phyloP scores from a whole-genome alignment of 495 filamentous ascomycete genomes.

The Umbilicaria muhlenbergii region DNA sequence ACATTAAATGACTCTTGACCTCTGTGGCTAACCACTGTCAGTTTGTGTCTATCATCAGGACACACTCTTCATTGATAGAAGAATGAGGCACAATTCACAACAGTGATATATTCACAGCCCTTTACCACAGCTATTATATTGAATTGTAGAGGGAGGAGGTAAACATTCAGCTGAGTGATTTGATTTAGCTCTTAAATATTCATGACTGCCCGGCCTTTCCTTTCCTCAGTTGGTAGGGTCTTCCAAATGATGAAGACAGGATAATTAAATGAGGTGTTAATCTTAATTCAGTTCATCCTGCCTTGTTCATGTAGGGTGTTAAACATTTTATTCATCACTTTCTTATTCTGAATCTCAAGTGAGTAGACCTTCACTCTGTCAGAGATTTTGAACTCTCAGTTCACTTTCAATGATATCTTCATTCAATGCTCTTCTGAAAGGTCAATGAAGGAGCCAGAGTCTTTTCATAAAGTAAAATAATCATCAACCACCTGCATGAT shows the following conservation, averaged over 20 bases:
- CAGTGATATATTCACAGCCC: slow-evolving; percentile 2
- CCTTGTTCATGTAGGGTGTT: slow-evolving; percentile 1
- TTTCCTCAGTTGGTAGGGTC: not conserved
- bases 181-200: slow-evolving; percentile 5
- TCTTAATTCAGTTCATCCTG: not conserved
- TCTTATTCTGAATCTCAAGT: not conserved
- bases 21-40: not conserved
- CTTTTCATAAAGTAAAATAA: too few relatives aligned
- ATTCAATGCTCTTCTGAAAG: too few relatives aligned
- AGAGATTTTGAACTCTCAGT: too few relatives aligned
- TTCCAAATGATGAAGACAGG: not conserved
- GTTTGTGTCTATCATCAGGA: not conserved
- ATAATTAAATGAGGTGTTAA: not conserved
- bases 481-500: too few relatives aligned
- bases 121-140: slow-evolving; percentile 1
- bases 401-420: too few relatives aligned
- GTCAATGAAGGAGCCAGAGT: too few relatives aligned
- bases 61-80: slow-evolving; percentile 4
- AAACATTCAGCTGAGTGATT: not conserved
- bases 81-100: not conserved
- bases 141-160: slow-evolving; percentile 1
- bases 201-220: not conserved
- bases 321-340: slow-evolving; percentile 4
- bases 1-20: slow-evolving; percentile 1
- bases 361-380: slow-evolving; percentile 1